These are phyloP conservation scores for Inosperma sp. DNA, from an alignment of 768 basidiomycete species.

Conservation along the genomic window DNA sequence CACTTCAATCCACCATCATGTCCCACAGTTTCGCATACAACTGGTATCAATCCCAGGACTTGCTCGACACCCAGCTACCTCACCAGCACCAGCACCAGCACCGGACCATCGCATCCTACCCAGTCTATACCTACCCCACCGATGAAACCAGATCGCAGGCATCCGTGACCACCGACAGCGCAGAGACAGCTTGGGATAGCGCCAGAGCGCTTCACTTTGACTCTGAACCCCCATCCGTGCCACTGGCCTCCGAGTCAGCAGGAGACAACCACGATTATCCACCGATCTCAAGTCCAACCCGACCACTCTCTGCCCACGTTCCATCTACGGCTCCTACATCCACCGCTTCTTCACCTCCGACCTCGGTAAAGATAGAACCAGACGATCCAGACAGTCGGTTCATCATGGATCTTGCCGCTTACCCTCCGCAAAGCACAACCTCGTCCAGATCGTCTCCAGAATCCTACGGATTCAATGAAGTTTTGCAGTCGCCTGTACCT, in stretches of 20 bases:
- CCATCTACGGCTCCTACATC: constrained; percentile 2
- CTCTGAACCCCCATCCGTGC: too few relatives aligned
- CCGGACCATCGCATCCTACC: not conserved
- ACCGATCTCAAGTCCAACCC: not conserved
- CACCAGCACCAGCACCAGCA: not conserved
- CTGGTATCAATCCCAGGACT: not conserved
- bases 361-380: constrained; percentile 37
- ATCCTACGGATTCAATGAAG: not conserved
- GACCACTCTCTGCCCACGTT: not conserved
- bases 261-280: not conserved
- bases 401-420: constrained; percentile 40
- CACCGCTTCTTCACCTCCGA: constrained; percentile 8
- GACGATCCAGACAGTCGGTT: constrained; percentile 39
- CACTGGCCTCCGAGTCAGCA: too few relatives aligned
- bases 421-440: not conserved
- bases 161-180: too few relatives aligned
- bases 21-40: not conserved
- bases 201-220: too few relatives aligned
- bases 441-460: constrained; percentile 1
- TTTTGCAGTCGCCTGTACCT: not conserved
- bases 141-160: too few relatives aligned
- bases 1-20: constrained; percentile 17
- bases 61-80: not conserved
- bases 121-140: too few relatives aligned
- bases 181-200: too few relatives aligned